Evolutionary conservation across 306 rosid species (phyloP).

Genomic region (Pueraria montana): DNA sequence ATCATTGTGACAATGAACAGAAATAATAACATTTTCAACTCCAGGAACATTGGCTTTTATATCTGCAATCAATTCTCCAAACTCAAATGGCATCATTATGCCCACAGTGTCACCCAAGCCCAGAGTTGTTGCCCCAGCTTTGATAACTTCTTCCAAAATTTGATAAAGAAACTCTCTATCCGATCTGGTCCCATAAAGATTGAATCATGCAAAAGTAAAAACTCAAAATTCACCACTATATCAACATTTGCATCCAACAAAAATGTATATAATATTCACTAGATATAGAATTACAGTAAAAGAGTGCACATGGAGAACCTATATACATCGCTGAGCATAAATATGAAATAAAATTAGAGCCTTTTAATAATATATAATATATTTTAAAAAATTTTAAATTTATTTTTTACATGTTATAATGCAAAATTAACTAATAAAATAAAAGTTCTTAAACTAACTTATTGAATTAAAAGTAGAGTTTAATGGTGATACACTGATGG

Average conservation of each 20-base stretch:
- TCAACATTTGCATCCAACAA: neutral
- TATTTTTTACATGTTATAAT: too few relatives aligned
- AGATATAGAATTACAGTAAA: too few relatives aligned
- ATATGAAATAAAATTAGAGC: too few relatives aligned
- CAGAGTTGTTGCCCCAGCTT: slow-evolving; percentile 93
- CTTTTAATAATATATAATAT: too few relatives aligned
- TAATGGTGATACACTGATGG: too few relatives aligned
- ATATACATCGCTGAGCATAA: too few relatives aligned
- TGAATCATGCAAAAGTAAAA: neutral
- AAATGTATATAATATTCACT: too few relatives aligned
- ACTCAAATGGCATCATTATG: slow-evolving; percentile 73
- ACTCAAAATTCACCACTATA: neutral
- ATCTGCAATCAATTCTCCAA: slow-evolving; percentile 77
- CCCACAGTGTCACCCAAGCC: slow-evolving; percentile 92
- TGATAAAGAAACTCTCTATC: slow-evolving; percentile 82
- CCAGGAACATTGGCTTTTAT: slow-evolving; percentile 84
- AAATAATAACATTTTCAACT: slow-evolving; percentile 74
- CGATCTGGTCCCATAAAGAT: slow-evolving; percentile 65
- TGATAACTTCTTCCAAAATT: slow-evolving; percentile 84
- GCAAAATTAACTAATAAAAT: too few relatives aligned
- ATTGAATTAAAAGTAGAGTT: too few relatives aligned
- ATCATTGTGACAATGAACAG: slow-evolving; percentile 94
- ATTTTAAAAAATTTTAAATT: too few relatives aligned
- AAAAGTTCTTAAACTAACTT: too few relatives aligned
- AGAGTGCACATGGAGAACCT: too few relatives aligned